A percentile compares a stretch with the other conserved stretches of the same genome.
phyloP scores from a whole-genome alignment of 2,329 filamentous ascomycete genomes.

The Stachybotrys echinatus region DNA sequence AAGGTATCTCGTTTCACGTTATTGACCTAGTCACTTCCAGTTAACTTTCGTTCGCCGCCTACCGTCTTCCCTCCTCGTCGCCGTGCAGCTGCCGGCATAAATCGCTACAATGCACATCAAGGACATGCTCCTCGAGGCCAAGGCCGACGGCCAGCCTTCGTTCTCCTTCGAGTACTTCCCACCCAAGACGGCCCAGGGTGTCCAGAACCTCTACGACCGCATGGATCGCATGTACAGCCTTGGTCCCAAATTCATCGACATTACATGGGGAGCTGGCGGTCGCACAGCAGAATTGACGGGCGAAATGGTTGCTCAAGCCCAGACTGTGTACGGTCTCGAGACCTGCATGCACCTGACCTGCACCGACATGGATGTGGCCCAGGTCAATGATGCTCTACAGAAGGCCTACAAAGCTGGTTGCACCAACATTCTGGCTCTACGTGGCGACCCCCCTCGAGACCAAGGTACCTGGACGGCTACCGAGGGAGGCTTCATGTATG shows the following conservation, averaged over 20 bases:
- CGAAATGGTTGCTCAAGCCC: slow-evolving; percentile 95
- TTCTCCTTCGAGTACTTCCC: slow-evolving; percentile 99
- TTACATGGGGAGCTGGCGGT: slow-evolving; percentile 97
- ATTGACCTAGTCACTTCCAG: no score
- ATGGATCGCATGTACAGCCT: slow-evolving; percentile 98
- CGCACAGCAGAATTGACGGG: slow-evolving; percentile 86
- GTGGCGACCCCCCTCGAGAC: slow-evolving; percentile 90
- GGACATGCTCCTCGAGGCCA: slow-evolving; percentile 79
- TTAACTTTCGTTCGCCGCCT: background rate
- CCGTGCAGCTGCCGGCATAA: background rate
- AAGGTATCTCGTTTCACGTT: no score
- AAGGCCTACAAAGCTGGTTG: slow-evolving; percentile 92
- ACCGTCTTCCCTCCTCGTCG: background rate
- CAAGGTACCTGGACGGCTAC: slow-evolving; percentile 89
- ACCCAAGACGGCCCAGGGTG: slow-evolving; percentile 93
- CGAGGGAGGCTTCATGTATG: slow-evolving; percentile 85
- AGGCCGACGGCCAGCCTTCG: slow-evolving; percentile 72
- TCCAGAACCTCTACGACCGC: slow-evolving; percentile 97
- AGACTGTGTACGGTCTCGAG: slow-evolving; percentile 91
- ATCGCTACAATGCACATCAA: slow-evolving; percentile 81
- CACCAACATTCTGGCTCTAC: slow-evolving; percentile 91
- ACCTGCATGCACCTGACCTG: slow-evolving; percentile 99
- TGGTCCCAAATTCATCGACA: slow-evolving; percentile 93
- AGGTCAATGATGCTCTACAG: slow-evolving; percentile 82
- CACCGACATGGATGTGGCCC: slow-evolving; percentile 92